These are phyloP conservation scores for Acer negundo DNA, from an alignment of 345 rosid genomes.

Conservation along the genomic window DNA sequence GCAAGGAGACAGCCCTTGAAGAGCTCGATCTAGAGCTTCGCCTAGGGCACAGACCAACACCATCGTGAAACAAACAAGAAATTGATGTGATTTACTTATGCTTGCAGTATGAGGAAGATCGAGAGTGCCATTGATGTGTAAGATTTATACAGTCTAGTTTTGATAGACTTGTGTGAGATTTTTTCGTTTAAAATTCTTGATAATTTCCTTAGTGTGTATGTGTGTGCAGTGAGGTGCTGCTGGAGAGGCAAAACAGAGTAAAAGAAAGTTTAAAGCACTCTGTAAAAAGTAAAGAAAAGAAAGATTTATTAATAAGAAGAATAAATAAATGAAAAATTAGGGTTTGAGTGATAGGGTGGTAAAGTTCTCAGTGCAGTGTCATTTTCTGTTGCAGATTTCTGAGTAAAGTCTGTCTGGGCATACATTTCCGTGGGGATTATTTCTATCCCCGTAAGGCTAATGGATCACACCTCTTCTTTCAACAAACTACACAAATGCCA, in stretches of 20 bases:
- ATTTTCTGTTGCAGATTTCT: constrained; percentile 41
- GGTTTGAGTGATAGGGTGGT: constrained; percentile 25
- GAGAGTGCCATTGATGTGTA: constrained; percentile 14
- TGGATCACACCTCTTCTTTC: constrained; percentile 4
- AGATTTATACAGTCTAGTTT: constrained; percentile 18
- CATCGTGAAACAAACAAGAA: constrained; percentile 20
- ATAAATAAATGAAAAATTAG: constrained; percentile 31
- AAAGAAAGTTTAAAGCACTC: constrained; percentile 3
- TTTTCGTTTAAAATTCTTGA: constrained; percentile 15
- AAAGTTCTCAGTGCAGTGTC: constrained; percentile 46
- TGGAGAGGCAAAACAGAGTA: not conserved
- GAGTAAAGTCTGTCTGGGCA: constrained; percentile 39
- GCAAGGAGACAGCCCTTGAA: constrained; percentile 43
- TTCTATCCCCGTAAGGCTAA: constrained; percentile 18
- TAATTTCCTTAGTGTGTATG: constrained; percentile 4
- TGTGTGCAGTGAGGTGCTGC: constrained; percentile 14
- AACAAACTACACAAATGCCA: constrained; percentile 20
- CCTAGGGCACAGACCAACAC: constrained; percentile 53
- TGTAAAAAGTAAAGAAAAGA: constrained; percentile 18
- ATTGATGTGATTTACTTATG: constrained; percentile 23
- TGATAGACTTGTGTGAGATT: constrained; percentile 15
- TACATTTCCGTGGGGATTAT: constrained; percentile 52
- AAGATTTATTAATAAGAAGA: constrained; percentile 14
- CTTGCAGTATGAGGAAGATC: not conserved
- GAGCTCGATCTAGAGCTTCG: constrained; percentile 93